Evolutionary conservation across 768 basidiomycete genomes (phyloP).

Genomic region (Coprinellus aureogranulatus): DNA sequence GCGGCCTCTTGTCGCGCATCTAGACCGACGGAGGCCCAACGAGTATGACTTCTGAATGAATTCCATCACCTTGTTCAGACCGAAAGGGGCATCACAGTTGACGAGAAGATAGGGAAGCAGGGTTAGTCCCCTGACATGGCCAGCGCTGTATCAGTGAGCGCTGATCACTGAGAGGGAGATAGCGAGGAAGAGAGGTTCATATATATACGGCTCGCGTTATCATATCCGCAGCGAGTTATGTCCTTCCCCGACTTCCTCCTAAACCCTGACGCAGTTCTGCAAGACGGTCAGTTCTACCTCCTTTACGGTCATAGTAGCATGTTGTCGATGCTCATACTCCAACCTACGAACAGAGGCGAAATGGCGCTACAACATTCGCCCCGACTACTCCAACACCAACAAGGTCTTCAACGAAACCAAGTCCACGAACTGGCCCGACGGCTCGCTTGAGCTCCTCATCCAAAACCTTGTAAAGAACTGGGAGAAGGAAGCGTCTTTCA

Average conservation of each 20-base stretch:
- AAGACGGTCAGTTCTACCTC: slow-evolving; percentile 7
- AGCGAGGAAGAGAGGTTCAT: too few species aligned
- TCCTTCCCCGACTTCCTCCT: slow-evolving; percentile 12
- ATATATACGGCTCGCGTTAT: too few species aligned
- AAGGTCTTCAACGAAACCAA: slow-evolving; percentile 9
- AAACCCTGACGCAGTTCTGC: slow-evolving; percentile 12
- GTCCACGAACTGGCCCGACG: slow-evolving; percentile 9
- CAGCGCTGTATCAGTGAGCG: too few species aligned
- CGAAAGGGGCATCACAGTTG: too few species aligned
- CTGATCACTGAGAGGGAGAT: too few species aligned
- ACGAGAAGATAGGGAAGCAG: too few species aligned
- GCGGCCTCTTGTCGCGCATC: too few species aligned
- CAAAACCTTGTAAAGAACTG: slow-evolving; percentile 16
- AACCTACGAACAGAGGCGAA: slow-evolving; percentile 10
- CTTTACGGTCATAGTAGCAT: not conserved
- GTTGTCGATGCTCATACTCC: not conserved
- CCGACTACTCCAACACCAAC: slow-evolving; percentile 9
- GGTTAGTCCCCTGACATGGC: too few species aligned
- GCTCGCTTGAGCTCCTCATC: slow-evolving; percentile 10
- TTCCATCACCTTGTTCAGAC: too few species aligned
- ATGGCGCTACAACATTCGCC: slow-evolving; percentile 10
- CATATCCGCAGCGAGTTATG: too few species aligned
- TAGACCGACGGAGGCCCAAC: too few species aligned
- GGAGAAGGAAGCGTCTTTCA: slow-evolving; percentile 14
- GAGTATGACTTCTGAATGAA: too few species aligned